Evolutionary conservation across 1,284 basidiomycete species (phyloP).

Genomic region (Ganoderma multipileum): DNA sequence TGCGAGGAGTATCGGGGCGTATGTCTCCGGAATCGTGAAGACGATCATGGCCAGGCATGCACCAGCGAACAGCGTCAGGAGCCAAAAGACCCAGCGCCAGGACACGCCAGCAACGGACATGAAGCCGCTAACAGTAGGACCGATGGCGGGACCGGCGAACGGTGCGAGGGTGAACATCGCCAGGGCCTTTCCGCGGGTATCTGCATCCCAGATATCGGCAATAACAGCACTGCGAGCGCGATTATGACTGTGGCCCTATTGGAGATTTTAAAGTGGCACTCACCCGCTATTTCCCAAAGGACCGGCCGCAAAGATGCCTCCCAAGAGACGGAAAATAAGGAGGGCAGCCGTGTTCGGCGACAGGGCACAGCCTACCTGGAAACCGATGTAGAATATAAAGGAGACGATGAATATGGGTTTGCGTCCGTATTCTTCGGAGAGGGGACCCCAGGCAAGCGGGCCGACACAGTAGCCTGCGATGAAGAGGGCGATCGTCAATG

Average conservation of each 20-base stretch:
- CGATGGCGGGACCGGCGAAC: conserved; percentile 74
- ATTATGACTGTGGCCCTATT: background rate
- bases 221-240: conserved; percentile 38
- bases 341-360: conserved; percentile 62
- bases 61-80: conserved; percentile 70
- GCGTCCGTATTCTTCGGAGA: conserved; percentile 65
- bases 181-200: conserved; percentile 44
- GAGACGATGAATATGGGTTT: conserved; percentile 69
- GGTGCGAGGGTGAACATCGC: conserved; percentile 59
- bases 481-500: conserved; percentile 49
- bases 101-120: conserved; percentile 55
- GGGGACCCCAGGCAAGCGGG: conserved; percentile 70
- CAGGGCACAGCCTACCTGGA: conserved; percentile 72
- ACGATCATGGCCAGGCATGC: conserved; percentile 58
- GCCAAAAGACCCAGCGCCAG: conserved; percentile 84
- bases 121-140: conserved; percentile 72
- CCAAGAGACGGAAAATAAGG: conserved; percentile 70
- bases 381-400: conserved; percentile 44
- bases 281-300: conserved; percentile 48
- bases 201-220: conserved; percentile 45
- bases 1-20: conserved; percentile 54
- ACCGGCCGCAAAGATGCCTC: conserved; percentile 60
- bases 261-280: background rate
- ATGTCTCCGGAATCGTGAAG: conserved; percentile 82
- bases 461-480: conserved; percentile 58